Evolutionary conservation across 768 basidiomycete genomes (phyloP), one percentile per base, ranked within the genome.

Genomic region (Naganishia randhawae): DNA sequence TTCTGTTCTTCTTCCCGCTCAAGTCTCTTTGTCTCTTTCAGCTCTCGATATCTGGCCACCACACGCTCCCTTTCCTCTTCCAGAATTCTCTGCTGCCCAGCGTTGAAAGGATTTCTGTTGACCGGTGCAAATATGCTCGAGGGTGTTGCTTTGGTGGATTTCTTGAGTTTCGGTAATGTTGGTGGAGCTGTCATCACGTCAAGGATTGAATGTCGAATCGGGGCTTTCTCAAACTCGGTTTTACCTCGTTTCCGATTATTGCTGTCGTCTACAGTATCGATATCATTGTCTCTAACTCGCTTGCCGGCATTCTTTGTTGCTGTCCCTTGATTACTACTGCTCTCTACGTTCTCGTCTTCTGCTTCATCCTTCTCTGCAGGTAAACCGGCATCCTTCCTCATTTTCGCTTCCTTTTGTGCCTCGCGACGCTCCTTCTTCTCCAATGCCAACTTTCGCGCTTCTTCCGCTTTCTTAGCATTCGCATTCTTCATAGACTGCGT

Each of bases 41-140:
- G 72, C 65, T 77, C 78, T 68, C 78, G 72, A 71, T 79, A 79
- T 65, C 71, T 63, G 66, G 67, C 71, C 11, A 79, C 68, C 11
- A 79, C 78, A 52, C 78, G 71, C 68, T 77, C 76, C 53, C 78
- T 68, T 67, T 79, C 78, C 57, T 76, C 76, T 52, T 75, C 78
- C 68, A 79, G 55, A 45, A 77, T 53, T 53, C 78, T 52, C 69
- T 72, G 65, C 69, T 77, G 76, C 3, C 74, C 78, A 13, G 75
- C 68, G 67, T 70, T 74, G 25, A 79, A 51, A 29, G 75, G 75
- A 32, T 67, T 72, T 32, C 70, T 62, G 11, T 71, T 74, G 6
- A 52, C 63, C 8, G 63, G 65, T 29, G 68, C 68, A 41, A 72
- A 73, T 5, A 50, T 68, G 25, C 62, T 55, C 27, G 50, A 51